phyloP scores from a whole-genome alignment of 768 basidiomycete species.

The Lentinula sp. region DNA sequence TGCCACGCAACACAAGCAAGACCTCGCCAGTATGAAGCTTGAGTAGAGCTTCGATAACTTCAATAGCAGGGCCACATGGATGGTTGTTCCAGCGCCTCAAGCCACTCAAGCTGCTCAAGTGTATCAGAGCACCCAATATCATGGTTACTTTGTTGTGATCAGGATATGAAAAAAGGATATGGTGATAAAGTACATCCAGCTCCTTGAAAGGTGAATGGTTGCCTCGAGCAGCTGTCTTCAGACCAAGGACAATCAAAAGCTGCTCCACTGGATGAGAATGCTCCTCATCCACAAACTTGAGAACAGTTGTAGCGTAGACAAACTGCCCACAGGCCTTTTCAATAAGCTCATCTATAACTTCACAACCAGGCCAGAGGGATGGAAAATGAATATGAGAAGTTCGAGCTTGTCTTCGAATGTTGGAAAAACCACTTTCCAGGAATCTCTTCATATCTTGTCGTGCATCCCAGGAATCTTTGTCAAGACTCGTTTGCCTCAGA shows the following conservation, averaged over 20 bases:
- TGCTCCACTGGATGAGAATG: background rate
- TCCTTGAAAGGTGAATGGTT: background rate
- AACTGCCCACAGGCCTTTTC: slow-evolving; percentile 6
- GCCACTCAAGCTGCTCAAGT: background rate
- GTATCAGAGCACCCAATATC: background rate
- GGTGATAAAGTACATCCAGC: background rate
- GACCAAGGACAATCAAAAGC: background rate
- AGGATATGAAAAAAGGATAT: background rate
- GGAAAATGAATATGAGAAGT: slow-evolving; percentile 2
- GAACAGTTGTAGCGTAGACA: background rate
- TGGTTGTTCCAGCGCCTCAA: background rate
- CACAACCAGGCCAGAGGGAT: slow-evolving; percentile 16
- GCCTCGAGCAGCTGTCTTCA: background rate
- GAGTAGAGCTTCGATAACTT: background rate
- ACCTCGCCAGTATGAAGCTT: background rate
- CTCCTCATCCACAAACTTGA: background rate
- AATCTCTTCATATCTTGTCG: slow-evolving; percentile 14
- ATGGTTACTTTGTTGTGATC: background rate
- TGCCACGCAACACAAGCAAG: background rate
- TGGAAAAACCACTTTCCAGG: slow-evolving; percentile 10
- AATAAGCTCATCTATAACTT: slow-evolving; percentile 12
- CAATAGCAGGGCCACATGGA: background rate
- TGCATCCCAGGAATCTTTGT: background rate
- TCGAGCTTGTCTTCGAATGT: slow-evolving; percentile 5
- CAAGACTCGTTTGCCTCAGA: background rate